phyloP scores from a whole-genome alignment of 768 basidiomycete species.

The Tremella fuciformis region DNA sequence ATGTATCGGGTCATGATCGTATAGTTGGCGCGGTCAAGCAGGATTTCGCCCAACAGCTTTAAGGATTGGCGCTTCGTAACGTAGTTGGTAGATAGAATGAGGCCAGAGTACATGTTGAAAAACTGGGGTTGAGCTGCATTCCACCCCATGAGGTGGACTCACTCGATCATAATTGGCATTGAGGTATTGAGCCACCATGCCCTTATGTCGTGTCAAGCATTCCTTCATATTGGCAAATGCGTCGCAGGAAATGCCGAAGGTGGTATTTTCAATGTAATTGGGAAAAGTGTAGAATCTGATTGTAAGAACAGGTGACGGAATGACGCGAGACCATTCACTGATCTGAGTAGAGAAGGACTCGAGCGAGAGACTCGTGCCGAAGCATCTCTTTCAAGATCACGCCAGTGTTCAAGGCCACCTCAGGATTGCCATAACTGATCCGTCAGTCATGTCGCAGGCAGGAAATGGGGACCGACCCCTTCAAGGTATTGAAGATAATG shows the following conservation, averaged over 20 bases:
- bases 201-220: constrained; percentile 81
- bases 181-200: constrained; percentile 95
- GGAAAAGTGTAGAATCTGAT: constrained; percentile 91
- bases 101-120: constrained; percentile 88
- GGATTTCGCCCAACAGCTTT: constrained; percentile 94
- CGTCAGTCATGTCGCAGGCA: not conserved
- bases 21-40: constrained; percentile 96
- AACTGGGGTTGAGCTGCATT: constrained; percentile 59
- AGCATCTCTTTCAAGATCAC: constrained; percentile 98
- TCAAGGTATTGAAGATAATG: constrained; percentile 76
- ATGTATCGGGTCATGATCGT: constrained; percentile 98
- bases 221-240: constrained; percentile 92
- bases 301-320: constrained; percentile 7
- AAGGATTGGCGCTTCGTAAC: constrained; percentile 99
- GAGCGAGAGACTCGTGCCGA: constrained; percentile 82
- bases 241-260: constrained; percentile 97
- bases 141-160: constrained; percentile 44
- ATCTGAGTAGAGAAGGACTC: constrained; percentile 86
- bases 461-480: constrained; percentile 55
- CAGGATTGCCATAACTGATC: constrained; percentile 82
- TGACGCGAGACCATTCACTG: constrained; percentile 62
- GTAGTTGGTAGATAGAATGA: constrained; percentile 91
- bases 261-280: constrained; percentile 93
- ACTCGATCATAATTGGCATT: constrained; percentile 97
- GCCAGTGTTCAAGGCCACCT: constrained; percentile 92